Evolutionary conservation across 345 rosid species (phyloP).

Genomic region (Camelina neglecta): DNA sequence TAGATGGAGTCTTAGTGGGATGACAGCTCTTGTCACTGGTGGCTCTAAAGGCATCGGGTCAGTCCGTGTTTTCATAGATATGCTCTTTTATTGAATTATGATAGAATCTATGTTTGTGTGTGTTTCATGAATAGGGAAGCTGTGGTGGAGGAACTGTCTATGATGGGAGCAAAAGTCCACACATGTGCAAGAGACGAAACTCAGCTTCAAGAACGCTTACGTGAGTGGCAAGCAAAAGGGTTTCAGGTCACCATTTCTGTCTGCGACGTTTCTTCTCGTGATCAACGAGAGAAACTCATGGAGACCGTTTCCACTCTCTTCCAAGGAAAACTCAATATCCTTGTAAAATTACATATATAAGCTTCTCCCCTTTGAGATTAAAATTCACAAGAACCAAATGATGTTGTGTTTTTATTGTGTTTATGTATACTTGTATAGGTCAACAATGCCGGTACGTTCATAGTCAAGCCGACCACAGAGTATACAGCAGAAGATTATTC

Average conservation of each 20-base stretch:
- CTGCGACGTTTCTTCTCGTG: constrained; percentile 32
- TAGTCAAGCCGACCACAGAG: constrained; percentile 4
- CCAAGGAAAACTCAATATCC: constrained; percentile 38
- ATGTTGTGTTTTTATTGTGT: background rate
- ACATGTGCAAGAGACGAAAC: background rate
- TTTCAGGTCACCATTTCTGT: constrained; percentile 28
- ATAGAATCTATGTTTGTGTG: background rate
- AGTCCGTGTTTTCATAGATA: background rate
- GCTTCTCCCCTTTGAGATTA: background rate
- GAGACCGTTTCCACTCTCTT: constrained; percentile 41
- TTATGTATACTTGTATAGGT: background rate
- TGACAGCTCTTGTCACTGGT: constrained; percentile 35
- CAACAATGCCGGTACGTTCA: background rate
- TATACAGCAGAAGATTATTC: constrained; percentile 24
- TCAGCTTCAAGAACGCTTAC: constrained; percentile 6
- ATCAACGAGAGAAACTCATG: constrained; percentile 34
- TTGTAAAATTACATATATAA: constrained; percentile 9
- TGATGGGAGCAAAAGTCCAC: background rate
- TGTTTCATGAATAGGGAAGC: background rate
- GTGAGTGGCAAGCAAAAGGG: constrained; percentile 35
- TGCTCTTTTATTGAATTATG: background rate
- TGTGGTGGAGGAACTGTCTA: background rate
- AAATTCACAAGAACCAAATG: background rate
- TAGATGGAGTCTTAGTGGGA: constrained; percentile 33
- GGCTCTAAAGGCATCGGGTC: constrained; percentile 35